Evolutionary conservation across 1,284 basidiomycete genomes (phyloP), one percentile per base, ranked within the genome.

Genomic region (Malassezia dermatis): DNA sequence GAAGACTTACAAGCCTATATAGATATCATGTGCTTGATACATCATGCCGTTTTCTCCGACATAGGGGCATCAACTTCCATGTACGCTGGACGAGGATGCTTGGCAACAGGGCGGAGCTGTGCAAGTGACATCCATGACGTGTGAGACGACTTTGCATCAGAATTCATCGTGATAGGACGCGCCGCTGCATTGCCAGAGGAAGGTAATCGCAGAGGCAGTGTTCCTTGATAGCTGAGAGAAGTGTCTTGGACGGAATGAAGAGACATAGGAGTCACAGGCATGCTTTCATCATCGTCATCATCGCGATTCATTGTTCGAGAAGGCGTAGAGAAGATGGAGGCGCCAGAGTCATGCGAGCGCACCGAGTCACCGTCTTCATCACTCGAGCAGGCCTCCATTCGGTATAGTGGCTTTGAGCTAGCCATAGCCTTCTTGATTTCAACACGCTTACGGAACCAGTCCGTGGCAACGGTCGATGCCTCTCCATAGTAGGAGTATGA

Each of bases 401-500:
- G 51, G 26, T 50, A 48, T n/a, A 28, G n/a, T 48, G 31, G 46
- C 34, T 32, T 34, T 30, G 58, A 43, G 37, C 47, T 58, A 51
- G 53, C 54, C 3, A 56, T 58, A 8, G 54, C 53, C 15, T 58
- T 59, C n/a, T 56, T 58, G 37, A 55, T 39, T 11, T 48, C 53
- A 12, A 40, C 21, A 27, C 46, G 48, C 34, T 53, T 61, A 32
- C 78, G 75, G 73, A 96, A 99, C 78, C 85, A 91, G 71, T 95
- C 88, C 54, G 90, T 83, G 56, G 89, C 88, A 68, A 88, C 81
- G 15, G 86, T 88, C 28, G 94, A 91, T 0, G 90, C 89, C 76
- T 89, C 88, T 48, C 86, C 89, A 78, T 91, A 96, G 78, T 89
- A 90, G 27, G 84, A 83, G 67, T 88, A 89, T 11, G 90, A 88